Evolutionary conservation across 2,329 filamentous ascomycete genomes (phyloP), one percentile per base, ranked within the genome.

Genomic region (Xylaria hypoxylon): DNA sequence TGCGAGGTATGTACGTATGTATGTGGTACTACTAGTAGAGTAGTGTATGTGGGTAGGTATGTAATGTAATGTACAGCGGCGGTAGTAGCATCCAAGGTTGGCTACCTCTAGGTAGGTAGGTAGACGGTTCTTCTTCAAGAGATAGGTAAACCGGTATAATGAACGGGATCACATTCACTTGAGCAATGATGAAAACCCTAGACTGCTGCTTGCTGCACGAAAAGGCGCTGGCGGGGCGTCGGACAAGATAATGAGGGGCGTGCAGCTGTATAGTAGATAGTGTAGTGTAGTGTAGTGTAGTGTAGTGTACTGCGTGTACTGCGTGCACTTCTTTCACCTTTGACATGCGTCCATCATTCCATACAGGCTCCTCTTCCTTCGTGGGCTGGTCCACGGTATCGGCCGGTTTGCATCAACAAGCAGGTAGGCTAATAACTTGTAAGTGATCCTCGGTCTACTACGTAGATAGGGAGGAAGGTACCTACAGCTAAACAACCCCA

Each of bases 371-470:
- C 47, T 38, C 55, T 28, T 26, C 17, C 61, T 44, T 64, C 56
- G 59, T 67, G 65, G 65, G 51, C 56, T 61, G 65, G 42, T 61
- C 52, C 45, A 67, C 61, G 65, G 56, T 61, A 61, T 50, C 57
- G 65, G 50, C 65, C 65, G 61, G 51, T 61, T 57, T 64, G 56
- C 56, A 64, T 51, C 56, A 17, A 67, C 65, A 51, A 55, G 40
- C n/a, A 45, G 52, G 42, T 50, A 45, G 44, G 60, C 50, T 60
- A 64, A 67, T 67, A 55, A 64, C 64, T 67, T 62, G 53, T 40
- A 62, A 63, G 52, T 63, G 35, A 62, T 26, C 44, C 60, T 56
- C 51, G 33, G 51, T n/a, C 35, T n/a, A 19, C 35, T n/a, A 40
- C 11, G 10, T 13, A 11, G 11, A 4, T 38, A 38, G 52, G 35